A percentile compares a stretch with the other conserved stretches of the same genome.
Evolutionary conservation across 495 filamentous ascomycete genomes (phyloP).

Genomic region (Ascodesmis nigricans): DNA sequence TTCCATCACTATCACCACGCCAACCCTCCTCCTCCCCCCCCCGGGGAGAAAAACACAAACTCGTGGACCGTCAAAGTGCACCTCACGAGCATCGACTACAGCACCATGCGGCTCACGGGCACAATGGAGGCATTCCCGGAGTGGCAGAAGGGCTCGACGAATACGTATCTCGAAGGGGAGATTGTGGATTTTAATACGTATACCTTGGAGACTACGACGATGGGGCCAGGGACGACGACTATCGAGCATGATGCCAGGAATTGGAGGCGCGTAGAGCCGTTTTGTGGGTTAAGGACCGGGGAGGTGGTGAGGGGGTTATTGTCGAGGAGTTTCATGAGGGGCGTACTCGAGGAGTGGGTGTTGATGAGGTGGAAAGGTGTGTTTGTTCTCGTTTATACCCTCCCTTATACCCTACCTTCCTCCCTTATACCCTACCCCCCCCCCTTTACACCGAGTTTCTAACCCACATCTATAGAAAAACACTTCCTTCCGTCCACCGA

Average conservation of each 20-base stretch:
- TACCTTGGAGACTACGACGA: conserved; percentile 45
- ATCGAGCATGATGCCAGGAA: conserved; percentile 42
- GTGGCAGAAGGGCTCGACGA: conserved; percentile 35
- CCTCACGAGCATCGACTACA: conserved; percentile 43
- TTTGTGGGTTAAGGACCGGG: conserved; percentile 34
- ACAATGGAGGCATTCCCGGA: conserved; percentile 66
- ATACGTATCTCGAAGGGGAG: conserved; percentile 55
- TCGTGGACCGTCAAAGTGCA: conserved; percentile 54
- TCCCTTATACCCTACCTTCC: no score
- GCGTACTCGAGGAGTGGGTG: conserved; percentile 32
- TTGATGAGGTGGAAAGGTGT: conserved; percentile 61
- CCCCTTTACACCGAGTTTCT: no score
- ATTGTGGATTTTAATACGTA: conserved; percentile 52
- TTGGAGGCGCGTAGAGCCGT: conserved; percentile 49
- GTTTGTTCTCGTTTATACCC: no score
- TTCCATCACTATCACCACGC: no score
- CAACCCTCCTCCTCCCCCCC: no score
- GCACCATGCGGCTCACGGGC: conserved; percentile 26
- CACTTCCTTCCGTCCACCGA: no score
- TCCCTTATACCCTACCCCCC: no score
- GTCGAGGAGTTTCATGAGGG: conserved; percentile 27
- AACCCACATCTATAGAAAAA: no score
- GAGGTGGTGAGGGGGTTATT: conserved; percentile 37
- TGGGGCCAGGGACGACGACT: conserved; percentile 37
- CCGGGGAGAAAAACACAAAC: conserved; percentile 12